A percentile compares a stretch with the other conserved stretches of the same genome.
Evolutionary conservation across 208 protist species (phyloP).

Genomic region (Leishmania major): DNA sequence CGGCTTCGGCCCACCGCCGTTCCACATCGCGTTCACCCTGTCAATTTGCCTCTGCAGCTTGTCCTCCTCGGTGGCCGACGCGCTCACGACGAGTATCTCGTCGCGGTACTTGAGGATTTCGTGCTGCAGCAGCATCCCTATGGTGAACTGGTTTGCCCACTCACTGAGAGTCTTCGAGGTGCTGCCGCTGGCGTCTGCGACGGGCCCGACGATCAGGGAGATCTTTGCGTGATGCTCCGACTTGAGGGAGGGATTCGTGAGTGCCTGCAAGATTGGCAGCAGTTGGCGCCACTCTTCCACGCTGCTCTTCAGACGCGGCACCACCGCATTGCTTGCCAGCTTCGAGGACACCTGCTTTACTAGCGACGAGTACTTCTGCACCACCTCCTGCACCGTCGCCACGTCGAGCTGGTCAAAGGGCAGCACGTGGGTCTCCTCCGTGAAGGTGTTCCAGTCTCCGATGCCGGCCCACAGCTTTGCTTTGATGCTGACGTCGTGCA

Average conservation of each 20-base stretch:
- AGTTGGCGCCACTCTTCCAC: conserved; percentile 95
- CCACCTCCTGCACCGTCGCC: conserved; percentile 67
- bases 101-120: conserved; percentile 88
- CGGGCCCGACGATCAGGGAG: conserved; percentile 69
- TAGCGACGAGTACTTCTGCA: conserved; percentile 85
- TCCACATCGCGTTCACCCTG: conserved; percentile 94
- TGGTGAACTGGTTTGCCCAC: conserved; percentile 82
- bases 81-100: conserved; percentile 92
- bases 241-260: conserved; percentile 95
- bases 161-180: conserved; percentile 69
- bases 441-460: conserved; percentile 86
- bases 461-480: conserved; percentile 83
- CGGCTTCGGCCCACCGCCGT: conserved; percentile 91
- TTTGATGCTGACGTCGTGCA: conserved; percentile 93
- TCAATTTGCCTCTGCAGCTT: conserved; percentile 96
- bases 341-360: conserved; percentile 93
- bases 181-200: conserved; percentile 60
- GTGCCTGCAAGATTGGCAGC: conserved; percentile 91
- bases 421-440: conserved; percentile 51
- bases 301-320: conserved; percentile 76
- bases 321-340: conserved; percentile 81
- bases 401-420: conserved; percentile 85
- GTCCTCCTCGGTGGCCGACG: conserved; percentile 95
- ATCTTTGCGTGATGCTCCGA: conserved; percentile 80
- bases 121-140: conserved; percentile 90